These are phyloP conservation scores for Auriscalpium microsporum DNA, from an alignment of 768 basidiomycete genomes.

Conservation along the genomic window DNA sequence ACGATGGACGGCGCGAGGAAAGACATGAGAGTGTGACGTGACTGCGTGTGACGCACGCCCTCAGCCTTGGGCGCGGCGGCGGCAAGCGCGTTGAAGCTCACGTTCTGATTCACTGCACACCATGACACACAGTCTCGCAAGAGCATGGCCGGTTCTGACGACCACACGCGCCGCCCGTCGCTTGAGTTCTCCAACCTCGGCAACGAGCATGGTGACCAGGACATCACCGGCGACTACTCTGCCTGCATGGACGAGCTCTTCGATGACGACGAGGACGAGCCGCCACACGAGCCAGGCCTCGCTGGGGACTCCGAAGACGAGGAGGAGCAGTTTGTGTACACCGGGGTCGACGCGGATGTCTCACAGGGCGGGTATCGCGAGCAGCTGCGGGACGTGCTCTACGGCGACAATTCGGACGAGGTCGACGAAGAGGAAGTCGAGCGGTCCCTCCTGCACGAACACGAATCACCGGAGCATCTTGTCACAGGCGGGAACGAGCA, in stretches of 20 bases:
- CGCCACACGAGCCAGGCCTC: slow-evolving; percentile 1
- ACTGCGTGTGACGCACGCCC: too few relatives aligned
- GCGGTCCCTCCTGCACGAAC: slow-evolving; percentile 33
- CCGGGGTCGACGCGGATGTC: slow-evolving; percentile 53
- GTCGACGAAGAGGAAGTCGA: slow-evolving; percentile 42
- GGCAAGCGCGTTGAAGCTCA: too few relatives aligned
- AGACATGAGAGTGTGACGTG: too few relatives aligned
- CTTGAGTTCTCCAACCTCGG: slow-evolving; percentile 29
- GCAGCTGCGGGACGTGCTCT: slow-evolving; percentile 66
- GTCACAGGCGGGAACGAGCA: slow-evolving; percentile 2
- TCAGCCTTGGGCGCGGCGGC: too few relatives aligned
- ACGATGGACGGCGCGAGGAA: too few relatives aligned
- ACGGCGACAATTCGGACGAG: slow-evolving; percentile 66
- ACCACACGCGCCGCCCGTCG: slow-evolving; percentile 11
- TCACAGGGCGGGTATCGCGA: slow-evolving; percentile 50
- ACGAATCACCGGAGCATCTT: background rate
- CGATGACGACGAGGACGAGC: slow-evolving; percentile 27
- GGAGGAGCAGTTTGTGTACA: slow-evolving; percentile 60
- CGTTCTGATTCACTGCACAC: too few relatives aligned
- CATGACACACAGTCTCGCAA: too few relatives aligned
- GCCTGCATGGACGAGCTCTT: slow-evolving; percentile 63
- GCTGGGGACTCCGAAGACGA: slow-evolving; percentile 28
- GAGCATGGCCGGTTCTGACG: background rate
- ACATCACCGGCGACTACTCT: slow-evolving; percentile 49
- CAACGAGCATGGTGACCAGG: slow-evolving; percentile 35